Conservation (phyloP, 1,284 basidiomycete genomes). For the Malassezia vespertilionis region DNA sequence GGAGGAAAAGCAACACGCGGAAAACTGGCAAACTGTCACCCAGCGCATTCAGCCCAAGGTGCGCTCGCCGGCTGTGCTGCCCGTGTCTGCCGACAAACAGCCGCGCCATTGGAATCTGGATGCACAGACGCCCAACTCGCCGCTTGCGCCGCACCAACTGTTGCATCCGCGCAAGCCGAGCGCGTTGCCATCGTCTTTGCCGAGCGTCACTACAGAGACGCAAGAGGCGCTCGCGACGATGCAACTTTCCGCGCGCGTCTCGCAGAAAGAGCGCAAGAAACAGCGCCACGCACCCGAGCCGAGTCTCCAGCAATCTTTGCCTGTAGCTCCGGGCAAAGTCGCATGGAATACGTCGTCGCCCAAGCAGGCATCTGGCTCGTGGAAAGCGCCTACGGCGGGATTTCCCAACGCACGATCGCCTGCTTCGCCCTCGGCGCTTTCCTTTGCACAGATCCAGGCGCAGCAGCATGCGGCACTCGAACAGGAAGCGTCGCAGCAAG, state of each 20-base stretch:
- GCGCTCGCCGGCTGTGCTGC: not conserved
- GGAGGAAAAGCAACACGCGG: too few species aligned
- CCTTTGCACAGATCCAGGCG: constrained; percentile 39
- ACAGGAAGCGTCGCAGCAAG: constrained; percentile 19
- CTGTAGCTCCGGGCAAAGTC: constrained; percentile 7
- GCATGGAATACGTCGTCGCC: constrained; percentile 16
- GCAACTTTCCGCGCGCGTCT: constrained; percentile 24
- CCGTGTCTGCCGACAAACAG: not conserved
- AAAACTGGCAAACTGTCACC: not conserved
- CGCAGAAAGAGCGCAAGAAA: constrained; percentile 41
- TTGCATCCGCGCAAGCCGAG: not conserved
- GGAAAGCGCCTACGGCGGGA: not conserved
- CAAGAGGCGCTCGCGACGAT: constrained; percentile 14
- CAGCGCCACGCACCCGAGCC: constrained; percentile 5
- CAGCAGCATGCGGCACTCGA: constrained; percentile 28
- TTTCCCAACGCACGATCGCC: too few species aligned
- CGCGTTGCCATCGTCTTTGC: not conserved
- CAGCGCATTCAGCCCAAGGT: not conserved
- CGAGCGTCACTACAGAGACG: constrained; percentile 15
- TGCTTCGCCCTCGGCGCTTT: constrained; percentile 16
- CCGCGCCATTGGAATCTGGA: too few species aligned
- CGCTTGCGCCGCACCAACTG: not conserved
- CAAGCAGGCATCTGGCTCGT: constrained; percentile 11
- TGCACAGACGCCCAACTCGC: not conserved
- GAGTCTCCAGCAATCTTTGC: not conserved